These are phyloP conservation scores for Penicillium sp. DNA, from an alignment of 2,329 filamentous ascomycete genomes.

Conservation along the genomic window DNA sequence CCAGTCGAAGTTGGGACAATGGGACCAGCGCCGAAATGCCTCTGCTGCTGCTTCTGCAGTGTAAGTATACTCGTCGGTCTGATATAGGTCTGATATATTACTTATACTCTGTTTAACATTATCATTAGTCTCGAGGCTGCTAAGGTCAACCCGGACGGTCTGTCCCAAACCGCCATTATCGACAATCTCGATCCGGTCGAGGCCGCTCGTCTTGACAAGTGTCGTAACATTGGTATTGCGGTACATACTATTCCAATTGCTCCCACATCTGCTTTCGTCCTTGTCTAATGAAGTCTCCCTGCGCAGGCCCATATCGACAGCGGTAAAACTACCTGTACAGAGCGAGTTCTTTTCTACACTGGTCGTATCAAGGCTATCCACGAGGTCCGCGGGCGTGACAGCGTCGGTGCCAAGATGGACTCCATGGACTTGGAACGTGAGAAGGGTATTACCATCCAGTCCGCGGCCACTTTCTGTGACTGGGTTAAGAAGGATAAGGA, in stretches of 20 bases:
- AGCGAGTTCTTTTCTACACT: slow-evolving; percentile 97
- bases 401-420: slow-evolving; percentile 98
- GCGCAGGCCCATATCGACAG: slow-evolving; percentile 91
- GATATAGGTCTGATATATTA: background rate
- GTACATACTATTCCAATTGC: slow-evolving; percentile 49
- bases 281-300: slow-evolving; percentile 9
- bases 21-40: slow-evolving; percentile 43
- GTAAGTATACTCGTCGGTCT: slow-evolving; percentile 27
- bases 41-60: slow-evolving; percentile 44
- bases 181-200: slow-evolving; percentile 80
- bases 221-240: slow-evolving; percentile 97
- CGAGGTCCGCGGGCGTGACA: slow-evolving; percentile 85
- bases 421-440: slow-evolving; percentile 98
- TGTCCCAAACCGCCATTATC: slow-evolving; percentile 66
- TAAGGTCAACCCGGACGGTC: slow-evolving; percentile 52
- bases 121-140: slow-evolving; percentile 54
- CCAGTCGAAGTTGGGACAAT: slow-evolving; percentile 38
- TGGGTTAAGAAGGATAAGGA: slow-evolving; percentile 80
- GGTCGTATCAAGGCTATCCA: slow-evolving; percentile 96
- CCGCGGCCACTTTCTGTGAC: slow-evolving; percentile 94
- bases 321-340: slow-evolving; percentile 94
- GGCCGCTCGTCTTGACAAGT: slow-evolving; percentile 69
- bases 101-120: slow-evolving; percentile 2
- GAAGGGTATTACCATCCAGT: slow-evolving; percentile 98
- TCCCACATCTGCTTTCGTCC: background rate